Conservation (phyloP, 139 green algal species). For the Chlorella sorokiniana region DNA sequence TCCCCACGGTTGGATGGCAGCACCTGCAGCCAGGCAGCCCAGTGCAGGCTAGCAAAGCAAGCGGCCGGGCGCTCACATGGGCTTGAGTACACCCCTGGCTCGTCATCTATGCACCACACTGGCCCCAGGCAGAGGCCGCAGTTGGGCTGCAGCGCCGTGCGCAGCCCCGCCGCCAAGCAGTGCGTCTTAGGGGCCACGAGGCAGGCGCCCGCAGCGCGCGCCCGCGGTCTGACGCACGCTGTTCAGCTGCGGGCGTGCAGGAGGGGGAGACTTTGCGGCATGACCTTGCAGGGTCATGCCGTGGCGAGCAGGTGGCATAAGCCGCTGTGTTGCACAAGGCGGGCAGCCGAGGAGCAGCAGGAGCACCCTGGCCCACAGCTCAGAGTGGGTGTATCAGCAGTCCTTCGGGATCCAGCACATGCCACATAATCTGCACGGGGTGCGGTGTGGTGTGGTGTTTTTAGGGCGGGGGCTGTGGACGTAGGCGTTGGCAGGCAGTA, state of each 20-base stretch:
- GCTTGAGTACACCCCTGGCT: slow-evolving; percentile 1
- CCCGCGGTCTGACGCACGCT: slow-evolving; percentile 9
- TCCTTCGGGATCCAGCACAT: slow-evolving; percentile 7
- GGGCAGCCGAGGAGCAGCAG: too few species aligned
- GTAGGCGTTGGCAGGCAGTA: too few species aligned
- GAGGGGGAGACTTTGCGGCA: neutral
- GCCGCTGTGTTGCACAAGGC: neutral
- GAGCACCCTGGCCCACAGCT: neutral
- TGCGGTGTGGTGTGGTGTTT: too few species aligned
- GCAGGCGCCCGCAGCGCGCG: too few species aligned
- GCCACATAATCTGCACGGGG: slow-evolving; percentile 8
- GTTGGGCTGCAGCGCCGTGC: neutral
- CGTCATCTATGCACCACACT: slow-evolving; percentile 15
- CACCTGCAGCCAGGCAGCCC: too few species aligned
- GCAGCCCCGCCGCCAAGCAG: slow-evolving; percentile 11
- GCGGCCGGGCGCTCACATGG: neutral
- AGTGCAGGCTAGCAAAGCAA: too few species aligned
- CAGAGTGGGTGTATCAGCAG: neutral
- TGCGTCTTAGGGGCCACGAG: slow-evolving; percentile 17
- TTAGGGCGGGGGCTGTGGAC: too few species aligned
- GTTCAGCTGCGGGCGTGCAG: neutral
- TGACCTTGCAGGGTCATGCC: too few species aligned
- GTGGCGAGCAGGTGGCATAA: neutral
- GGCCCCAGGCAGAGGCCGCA: slow-evolving; percentile 30
- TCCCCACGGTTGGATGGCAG: too few species aligned